phyloP scores from a whole-genome alignment of 2,329 filamentous ascomycete species.

The Cladosporium sp. region DNA sequence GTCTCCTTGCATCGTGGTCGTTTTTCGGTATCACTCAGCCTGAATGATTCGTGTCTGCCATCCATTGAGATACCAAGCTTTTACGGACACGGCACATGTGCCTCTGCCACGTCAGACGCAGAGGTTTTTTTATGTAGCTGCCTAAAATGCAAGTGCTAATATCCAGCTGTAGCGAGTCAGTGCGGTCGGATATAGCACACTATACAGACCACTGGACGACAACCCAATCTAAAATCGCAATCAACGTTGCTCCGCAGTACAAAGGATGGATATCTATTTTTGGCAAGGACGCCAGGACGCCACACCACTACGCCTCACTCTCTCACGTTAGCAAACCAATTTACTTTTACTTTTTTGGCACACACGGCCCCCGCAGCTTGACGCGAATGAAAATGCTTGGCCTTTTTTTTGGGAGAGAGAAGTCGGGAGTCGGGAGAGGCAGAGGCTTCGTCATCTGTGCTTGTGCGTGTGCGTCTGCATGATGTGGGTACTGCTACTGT shows the following conservation, averaged over 20 bases:
- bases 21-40: not conserved
- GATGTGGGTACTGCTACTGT: not conserved
- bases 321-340: not conserved
- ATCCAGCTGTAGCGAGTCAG: not conserved
- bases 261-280: not conserved
- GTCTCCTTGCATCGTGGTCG: no score
- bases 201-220: not conserved
- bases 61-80: not conserved
- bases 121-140: not conserved
- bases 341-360: not conserved
- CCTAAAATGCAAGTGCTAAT: not conserved
- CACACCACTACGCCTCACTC: not conserved
- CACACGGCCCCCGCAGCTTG: not conserved
- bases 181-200: not conserved
- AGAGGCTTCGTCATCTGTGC: slow-evolving; percentile 8
- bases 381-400: not conserved
- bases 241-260: not conserved
- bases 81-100: not conserved
- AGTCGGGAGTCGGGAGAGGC: not conserved
- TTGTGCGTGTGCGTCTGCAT: not conserved
- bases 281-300: not conserved
- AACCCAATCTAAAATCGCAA: not conserved
- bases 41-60: not conserved
- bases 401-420: not conserved
- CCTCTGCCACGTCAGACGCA: not conserved